These are phyloP conservation scores for Camellia sinensis DNA, from an alignment of 148 eudicot genomes.

Conservation along the genomic window DNA sequence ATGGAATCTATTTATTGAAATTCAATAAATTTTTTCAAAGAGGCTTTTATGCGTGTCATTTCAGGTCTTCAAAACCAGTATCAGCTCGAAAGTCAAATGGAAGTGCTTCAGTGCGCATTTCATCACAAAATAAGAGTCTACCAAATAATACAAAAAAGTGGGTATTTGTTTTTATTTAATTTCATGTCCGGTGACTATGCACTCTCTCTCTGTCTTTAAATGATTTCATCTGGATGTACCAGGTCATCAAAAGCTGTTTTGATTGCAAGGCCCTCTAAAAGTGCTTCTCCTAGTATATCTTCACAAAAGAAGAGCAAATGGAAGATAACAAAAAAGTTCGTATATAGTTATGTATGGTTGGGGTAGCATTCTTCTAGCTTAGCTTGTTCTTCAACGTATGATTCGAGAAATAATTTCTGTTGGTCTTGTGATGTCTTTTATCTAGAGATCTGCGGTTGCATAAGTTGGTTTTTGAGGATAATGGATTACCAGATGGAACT, in stretches of 20 bases:
- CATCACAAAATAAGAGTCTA: conserved; percentile 19
- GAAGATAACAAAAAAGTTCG: conserved; percentile 88
- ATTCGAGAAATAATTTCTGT: conserved; percentile 9
- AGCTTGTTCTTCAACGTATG: background rate
- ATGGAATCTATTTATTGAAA: background rate
- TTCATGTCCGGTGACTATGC: background rate
- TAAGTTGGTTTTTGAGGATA: conserved; percentile 73
- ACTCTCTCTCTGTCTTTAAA: background rate
- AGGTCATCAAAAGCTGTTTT: conserved; percentile 43
- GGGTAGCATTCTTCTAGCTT: background rate
- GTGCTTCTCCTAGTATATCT: conserved; percentile 34
- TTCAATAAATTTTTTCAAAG: background rate
- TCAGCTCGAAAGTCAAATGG: conserved; percentile 4
- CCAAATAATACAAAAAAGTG: conserved; percentile 20
- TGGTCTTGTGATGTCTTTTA: conserved; percentile 7
- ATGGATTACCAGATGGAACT: conserved; percentile 83
- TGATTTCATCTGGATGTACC: conserved; percentile 17
- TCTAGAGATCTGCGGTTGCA: conserved; percentile 71
- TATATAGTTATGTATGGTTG: conserved; percentile 10
- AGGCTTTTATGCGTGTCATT: conserved; percentile 4
- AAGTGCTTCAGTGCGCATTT: conserved; percentile 23
- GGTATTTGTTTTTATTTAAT: conserved; percentile 14
- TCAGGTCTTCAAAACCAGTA: conserved; percentile 26
- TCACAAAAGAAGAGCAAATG: conserved; percentile 41
- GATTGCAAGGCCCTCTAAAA: conserved; percentile 32